Base-by-base conservation (phyloP, 345 rosid genomes). In the Eucalyptus urophylla region DNA sequence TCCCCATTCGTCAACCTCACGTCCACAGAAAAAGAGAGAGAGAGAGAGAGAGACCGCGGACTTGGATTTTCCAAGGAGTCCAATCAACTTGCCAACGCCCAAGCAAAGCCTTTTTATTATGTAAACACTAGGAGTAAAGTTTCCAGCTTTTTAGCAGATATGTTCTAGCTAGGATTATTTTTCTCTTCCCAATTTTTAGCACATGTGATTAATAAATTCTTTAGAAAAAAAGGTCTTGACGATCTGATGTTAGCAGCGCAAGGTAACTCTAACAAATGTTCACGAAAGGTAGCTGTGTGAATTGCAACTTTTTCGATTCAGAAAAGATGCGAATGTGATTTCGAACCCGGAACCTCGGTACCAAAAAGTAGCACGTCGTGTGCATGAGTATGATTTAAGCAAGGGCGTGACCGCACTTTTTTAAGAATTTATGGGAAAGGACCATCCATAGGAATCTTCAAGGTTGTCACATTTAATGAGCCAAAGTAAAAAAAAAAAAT, bases 321-420 rank as follows among this genome's bases (percentile, higher is more conserved):
- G 3, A 62, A 62, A 27, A 27, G 16, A 65, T 5, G 76, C 37
- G 11, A 1, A 29, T n/a, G 19, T 1, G 37, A 65, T n/a, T 65
- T n/a, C 13, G 29, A 15, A 65, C 6, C 8, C 5, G 6, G 21
- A 69, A n/a, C 3, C 40, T 15, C 1, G 3, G 3, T n/a, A 4
- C 11, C 1, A 15, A 0, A 65, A n/a, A 65, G 37, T 31, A 65
- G 40, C 37, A 8, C 6, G 33, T n/a, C 9, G 6, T 15, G 76
- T n/a, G 3, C 81, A 67, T 16, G 80, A 69, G 44, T 72, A 17
- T 72, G 29, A 21, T 37, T 40, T 43, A 21, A 76, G 85, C 15
- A 76, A 76, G 29, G 2, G 58, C 10, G 5, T 25, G 8, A 21
- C 13, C 29, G 1, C 1, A 8, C 47, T 40, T 1, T 11, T 21